These are phyloP conservation scores for Nitzschia sp. DNA, from an alignment of 108 stramenopile species.

Conservation along the genomic window DNA sequence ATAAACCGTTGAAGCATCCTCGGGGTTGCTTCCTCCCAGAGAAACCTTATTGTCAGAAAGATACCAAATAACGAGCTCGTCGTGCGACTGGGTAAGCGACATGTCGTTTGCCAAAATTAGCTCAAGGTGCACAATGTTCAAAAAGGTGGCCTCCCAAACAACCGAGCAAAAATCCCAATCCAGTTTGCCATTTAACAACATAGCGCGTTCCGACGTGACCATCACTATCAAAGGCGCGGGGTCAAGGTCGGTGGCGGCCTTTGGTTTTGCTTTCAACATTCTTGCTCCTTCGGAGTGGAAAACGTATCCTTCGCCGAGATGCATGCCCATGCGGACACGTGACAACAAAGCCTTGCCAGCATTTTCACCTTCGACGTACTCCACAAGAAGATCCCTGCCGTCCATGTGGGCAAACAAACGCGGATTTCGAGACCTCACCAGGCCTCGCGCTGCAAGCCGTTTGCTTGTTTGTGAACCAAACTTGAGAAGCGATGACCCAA, in stretches of 20 bases:
- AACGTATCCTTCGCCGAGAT: constrained; percentile 68
- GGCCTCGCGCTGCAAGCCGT: constrained; percentile 12
- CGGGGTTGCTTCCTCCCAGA: constrained; percentile 14
- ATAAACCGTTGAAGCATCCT: constrained; percentile 13
- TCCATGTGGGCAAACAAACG: constrained; percentile 62
- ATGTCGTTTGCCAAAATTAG: constrained; percentile 11
- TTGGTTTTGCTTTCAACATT: constrained; percentile 6
- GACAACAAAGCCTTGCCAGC: constrained; percentile 62
- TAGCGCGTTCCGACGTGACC: constrained; percentile 49
- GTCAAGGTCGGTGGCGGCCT: constrained; percentile 14
- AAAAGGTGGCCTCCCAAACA: constrained; percentile 54
- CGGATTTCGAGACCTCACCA: constrained; percentile 52
- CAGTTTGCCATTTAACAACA: constrained; percentile 49
- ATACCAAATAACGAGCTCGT: constrained; percentile 38
- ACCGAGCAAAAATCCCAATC: constrained; percentile 50
- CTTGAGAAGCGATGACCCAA: constrained; percentile 22
- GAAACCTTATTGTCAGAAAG: constrained; percentile 22
- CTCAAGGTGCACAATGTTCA: constrained; percentile 43
- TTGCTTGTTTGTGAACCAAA: constrained; percentile 27
- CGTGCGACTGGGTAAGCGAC: constrained; percentile 5
- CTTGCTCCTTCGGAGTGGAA: constrained; percentile 47
- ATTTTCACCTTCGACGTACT: constrained; percentile 71
- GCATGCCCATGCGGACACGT: constrained; percentile 52
- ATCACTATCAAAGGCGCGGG: constrained; percentile 45
- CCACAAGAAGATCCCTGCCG: constrained; percentile 59